Percentiles rank a stretch among this genome's conserved stretches.
Conservation (phyloP, 768 basidiomycete genomes). For the Mycena chlorophos region DNA sequence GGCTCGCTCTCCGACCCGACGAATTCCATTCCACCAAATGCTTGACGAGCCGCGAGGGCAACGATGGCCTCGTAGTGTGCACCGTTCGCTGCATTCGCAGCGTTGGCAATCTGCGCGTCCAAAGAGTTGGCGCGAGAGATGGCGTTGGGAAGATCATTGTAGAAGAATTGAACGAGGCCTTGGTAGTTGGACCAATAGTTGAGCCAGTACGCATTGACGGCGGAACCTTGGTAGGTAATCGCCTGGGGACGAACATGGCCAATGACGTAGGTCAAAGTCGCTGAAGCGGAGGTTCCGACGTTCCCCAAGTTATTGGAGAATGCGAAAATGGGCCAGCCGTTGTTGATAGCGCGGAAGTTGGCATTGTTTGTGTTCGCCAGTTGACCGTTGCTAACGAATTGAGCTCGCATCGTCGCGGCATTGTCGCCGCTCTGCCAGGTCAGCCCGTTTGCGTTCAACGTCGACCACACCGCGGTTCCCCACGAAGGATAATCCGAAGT, state of each 20-base stretch:
- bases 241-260: conserved; percentile 33
- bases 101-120: conserved; percentile 29
- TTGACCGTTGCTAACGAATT: conserved; percentile 39
- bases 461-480: background rate
- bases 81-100: conserved; percentile 29
- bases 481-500: background rate
- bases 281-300: conserved; percentile 23
- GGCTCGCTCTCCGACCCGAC: background rate
- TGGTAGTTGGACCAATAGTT: conserved; percentile 18
- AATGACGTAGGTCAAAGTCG: conserved; percentile 24
- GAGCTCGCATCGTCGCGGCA: conserved; percentile 38
- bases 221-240: conserved; percentile 31
- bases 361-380: conserved; percentile 38
- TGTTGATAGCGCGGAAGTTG: conserved; percentile 40
- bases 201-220: conserved; percentile 24
- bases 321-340: no score
- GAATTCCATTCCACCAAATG: conserved; percentile 31
- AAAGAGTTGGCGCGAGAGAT: conserved; percentile 29
- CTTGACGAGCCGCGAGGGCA: conserved; percentile 36
- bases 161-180: conserved; percentile 18
- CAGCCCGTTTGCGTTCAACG: background rate
- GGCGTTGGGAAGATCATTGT: conserved; percentile 33
- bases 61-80: conserved; percentile 32
- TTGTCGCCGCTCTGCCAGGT: conserved; percentile 29
- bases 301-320: no score